Evolutionary conservation across 2,329 filamentous ascomycete species (phyloP).

Genomic region (Dactylonectria estremocensis): DNA sequence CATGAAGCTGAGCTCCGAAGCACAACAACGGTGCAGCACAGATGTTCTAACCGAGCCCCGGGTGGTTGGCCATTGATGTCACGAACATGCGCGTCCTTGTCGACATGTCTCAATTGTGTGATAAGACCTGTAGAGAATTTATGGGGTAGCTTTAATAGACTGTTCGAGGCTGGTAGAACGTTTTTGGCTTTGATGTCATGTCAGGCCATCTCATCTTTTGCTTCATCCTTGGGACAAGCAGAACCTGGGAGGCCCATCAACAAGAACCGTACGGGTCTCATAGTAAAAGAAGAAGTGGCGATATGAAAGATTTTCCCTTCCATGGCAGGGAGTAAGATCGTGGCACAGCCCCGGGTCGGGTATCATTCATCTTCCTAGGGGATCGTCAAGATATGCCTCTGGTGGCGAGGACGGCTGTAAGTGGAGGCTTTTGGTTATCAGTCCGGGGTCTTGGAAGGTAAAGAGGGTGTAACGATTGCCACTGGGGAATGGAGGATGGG

Average conservation of each 20-base stretch:
- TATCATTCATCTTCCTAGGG: constrained; percentile 35
- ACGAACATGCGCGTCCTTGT: constrained; percentile 26
- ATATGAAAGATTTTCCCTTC: constrained; percentile 31
- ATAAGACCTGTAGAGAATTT: constrained; percentile 21
- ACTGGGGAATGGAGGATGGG: constrained; percentile 37
- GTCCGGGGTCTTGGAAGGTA: constrained; percentile 12
- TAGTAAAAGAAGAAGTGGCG: constrained; percentile 32
- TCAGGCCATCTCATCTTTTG: constrained; percentile 20
- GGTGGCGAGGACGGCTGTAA: constrained; percentile 39
- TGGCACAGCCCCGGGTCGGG: constrained; percentile 26
- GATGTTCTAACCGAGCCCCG: constrained; percentile 29
- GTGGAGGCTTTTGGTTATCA: constrained; percentile 26
- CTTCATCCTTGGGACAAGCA: constrained; percentile 15
- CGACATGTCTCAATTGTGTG: constrained; percentile 31
- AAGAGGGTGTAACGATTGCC: constrained; percentile 43
- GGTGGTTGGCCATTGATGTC: constrained; percentile 25
- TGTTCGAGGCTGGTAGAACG: constrained; percentile 12
- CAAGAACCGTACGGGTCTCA: background rate
- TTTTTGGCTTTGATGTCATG: constrained; percentile 20
- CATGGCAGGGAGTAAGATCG: constrained; percentile 29
- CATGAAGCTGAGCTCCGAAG: constrained; percentile 13
- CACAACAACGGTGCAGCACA: constrained; percentile 29
- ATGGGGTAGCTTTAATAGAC: constrained; percentile 11
- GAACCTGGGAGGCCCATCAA: constrained; percentile 3
- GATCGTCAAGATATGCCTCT: constrained; percentile 36